phyloP scores from a whole-genome alignment of 2,329 filamentous ascomycete genomes.

The Aspergillus ochraceus region DNA sequence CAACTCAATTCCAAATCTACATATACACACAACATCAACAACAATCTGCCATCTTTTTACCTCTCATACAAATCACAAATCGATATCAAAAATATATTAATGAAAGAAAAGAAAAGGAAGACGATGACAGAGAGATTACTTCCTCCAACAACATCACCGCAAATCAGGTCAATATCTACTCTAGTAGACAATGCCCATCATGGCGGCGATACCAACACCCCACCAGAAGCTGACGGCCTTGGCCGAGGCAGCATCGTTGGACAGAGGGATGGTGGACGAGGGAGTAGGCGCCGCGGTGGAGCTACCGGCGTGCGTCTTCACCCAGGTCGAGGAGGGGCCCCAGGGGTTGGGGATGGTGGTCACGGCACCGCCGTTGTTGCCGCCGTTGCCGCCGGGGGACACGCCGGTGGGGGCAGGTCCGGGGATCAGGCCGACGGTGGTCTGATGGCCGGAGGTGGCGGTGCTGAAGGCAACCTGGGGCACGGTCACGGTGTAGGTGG shows the following conservation, averaged over 20 bases:
- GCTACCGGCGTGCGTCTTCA: conserved; percentile 25
- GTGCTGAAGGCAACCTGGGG: conserved; percentile 47
- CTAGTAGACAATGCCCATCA: conserved; percentile 2
- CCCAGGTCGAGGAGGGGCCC: conserved; percentile 17
- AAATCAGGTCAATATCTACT: neutral
- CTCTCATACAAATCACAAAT: neutral
- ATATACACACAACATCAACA: neutral
- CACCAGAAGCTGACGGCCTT: conserved; percentile 2
- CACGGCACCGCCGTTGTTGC: neutral
- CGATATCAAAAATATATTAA: neutral
- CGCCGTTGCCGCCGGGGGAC: conserved; percentile 15
- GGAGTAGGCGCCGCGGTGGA: conserved; percentile 3
- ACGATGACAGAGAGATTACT: neutral
- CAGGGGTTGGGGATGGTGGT: conserved; percentile 22
- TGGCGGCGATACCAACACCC: conserved; percentile 5
- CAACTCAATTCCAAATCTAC: neutral
- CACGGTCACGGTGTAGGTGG: conserved; percentile 44
- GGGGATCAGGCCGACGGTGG: conserved; percentile 35
- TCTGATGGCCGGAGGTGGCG: conserved; percentile 24
- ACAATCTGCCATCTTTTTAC: neutral
- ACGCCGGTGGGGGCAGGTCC: conserved; percentile 15
- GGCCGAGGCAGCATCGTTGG: conserved; percentile 2
- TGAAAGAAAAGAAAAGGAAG: neutral
- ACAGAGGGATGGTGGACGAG: conserved; percentile 4
- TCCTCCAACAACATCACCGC: too few species aligned